A percentile compares a stretch with the other conserved stretches of the same genome.
phyloP scores from a whole-genome alignment of 148 eudicot species.

The Heliosperma pusillum region DNA sequence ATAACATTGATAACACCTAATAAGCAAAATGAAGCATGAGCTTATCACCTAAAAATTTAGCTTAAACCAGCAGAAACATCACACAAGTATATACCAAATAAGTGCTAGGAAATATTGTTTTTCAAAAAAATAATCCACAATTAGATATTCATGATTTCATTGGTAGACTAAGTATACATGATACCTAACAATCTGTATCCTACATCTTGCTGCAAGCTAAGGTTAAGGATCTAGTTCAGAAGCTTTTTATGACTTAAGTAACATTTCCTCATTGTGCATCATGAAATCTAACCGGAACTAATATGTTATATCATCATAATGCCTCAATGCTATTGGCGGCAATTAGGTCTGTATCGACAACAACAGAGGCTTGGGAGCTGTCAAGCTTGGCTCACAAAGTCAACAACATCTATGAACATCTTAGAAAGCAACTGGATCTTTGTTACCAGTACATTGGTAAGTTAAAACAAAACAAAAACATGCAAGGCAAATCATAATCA shows the following conservation, averaged over 20 bases:
- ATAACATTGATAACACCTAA: too few species aligned
- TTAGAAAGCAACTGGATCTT: constrained; percentile 43
- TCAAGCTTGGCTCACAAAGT: constrained; percentile 69
- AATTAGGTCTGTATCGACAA: constrained; percentile 51
- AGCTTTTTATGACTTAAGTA: neutral
- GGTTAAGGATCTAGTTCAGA: neutral
- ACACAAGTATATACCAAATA: neutral
- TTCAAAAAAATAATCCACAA: too few species aligned
- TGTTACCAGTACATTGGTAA: constrained; percentile 58
- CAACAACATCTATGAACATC: constrained; percentile 51
- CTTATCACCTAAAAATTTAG: too few species aligned
- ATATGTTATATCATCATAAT: neutral
- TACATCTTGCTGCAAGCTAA: neutral
- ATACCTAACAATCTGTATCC: neutral
- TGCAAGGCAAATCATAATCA: neutral
- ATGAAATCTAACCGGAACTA: neutral
- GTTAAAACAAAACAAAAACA: constrained; percentile 5
- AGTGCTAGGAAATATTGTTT: neutral
- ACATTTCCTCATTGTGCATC: neutral
- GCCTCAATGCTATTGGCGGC: neutral
- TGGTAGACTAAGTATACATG: neutral
- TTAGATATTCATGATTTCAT: neutral
- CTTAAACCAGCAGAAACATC: neutral
- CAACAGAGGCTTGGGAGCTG: constrained; percentile 81
- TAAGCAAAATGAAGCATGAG: too few species aligned